Evolutionary conservation across 805 yeast species (phyloP), one percentile per base, ranked within the genome.

Genomic region (Yamadazyma sp.): DNA sequence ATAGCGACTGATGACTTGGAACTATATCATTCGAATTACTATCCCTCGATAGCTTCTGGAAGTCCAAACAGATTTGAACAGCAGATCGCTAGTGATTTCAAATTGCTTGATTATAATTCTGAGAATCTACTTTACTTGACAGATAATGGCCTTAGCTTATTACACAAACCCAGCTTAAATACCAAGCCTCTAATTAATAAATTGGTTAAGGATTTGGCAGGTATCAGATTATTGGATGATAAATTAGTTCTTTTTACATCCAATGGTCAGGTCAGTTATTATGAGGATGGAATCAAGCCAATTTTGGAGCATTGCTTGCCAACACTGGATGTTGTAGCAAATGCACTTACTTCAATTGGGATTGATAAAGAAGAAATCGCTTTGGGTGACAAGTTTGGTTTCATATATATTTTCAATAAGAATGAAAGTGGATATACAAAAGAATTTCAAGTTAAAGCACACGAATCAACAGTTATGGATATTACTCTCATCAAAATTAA

Each of bases 381-480:
- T 5, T 31, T 60, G 13, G 82, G 81, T 7, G 83, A 78, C 50
- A 70, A 69, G 33, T 65, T 57, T 40, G 82, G 82, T 0, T 49
- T 48, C 23, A 34, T 72, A 1, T 52, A 50, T 18, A 13, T 23
- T 59, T 70, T 23, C 24, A 63, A 7, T 42, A 50, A 20, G 8
- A 18, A 1, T 44, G 53, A 1, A 4, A 6, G 7, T 7, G n/a
- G 14, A 5, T 15, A 27, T 14, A 28, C 18, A 18, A n/a, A 8
- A 13, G 13, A 8, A 4, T 34, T 44, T 45, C 55, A 50, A 5
- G 49, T 60, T 0, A 67, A 71, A 27, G 76, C 78, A 1, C 82
- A 78, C 43, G 72, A 75, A 16, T 73, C 78, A 6, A 55, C 73
- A 8, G 54, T 77, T 11, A 76, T 73, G 39, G 78, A 70, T 28